A percentile compares a stretch with the other conserved stretches of the same genome.
Evolutionary conservation across 345 rosid genomes (phyloP).

Genomic region (Kandelia obovata): DNA sequence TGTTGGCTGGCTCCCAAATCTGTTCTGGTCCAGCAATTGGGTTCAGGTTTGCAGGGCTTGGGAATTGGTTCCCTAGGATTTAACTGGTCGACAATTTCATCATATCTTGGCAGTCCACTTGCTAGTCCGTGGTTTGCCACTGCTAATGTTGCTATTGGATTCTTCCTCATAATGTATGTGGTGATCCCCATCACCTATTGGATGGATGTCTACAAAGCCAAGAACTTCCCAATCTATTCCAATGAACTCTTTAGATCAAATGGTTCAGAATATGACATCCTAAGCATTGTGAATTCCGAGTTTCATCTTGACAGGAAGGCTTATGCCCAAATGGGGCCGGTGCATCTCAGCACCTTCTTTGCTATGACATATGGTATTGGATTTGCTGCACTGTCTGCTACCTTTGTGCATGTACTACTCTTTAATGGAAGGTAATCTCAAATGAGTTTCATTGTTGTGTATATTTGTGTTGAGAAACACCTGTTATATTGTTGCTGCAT

Average conservation of each 20-base stretch:
- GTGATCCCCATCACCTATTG: conserved; percentile 61
- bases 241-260: conserved; percentile 42
- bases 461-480: background rate
- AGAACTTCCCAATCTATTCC: conserved; percentile 64
- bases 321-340: conserved; percentile 46
- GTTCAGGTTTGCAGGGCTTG: conserved; percentile 68
- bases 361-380: conserved; percentile 77
- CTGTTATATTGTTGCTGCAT: background rate
- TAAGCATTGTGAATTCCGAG: conserved; percentile 43
- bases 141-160: conserved; percentile 59
- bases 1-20: conserved; percentile 75
- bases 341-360: conserved; percentile 67
- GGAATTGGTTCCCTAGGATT: conserved; percentile 73
- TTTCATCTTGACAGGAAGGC: conserved; percentile 54
- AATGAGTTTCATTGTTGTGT: background rate
- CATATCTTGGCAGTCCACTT: conserved; percentile 75
- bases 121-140: conserved; percentile 86
- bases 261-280: conserved; percentile 53
- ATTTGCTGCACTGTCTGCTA: conserved; percentile 71
- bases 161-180: conserved; percentile 53
- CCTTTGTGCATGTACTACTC: conserved; percentile 55
- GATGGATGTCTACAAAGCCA: conserved; percentile 59
- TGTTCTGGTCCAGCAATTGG: conserved; percentile 59
- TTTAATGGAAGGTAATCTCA: conserved; percentile 35
- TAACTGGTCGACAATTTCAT: conserved; percentile 69